Conservation (phyloP, 257 asterid species). For the Solanum okadae region DNA sequence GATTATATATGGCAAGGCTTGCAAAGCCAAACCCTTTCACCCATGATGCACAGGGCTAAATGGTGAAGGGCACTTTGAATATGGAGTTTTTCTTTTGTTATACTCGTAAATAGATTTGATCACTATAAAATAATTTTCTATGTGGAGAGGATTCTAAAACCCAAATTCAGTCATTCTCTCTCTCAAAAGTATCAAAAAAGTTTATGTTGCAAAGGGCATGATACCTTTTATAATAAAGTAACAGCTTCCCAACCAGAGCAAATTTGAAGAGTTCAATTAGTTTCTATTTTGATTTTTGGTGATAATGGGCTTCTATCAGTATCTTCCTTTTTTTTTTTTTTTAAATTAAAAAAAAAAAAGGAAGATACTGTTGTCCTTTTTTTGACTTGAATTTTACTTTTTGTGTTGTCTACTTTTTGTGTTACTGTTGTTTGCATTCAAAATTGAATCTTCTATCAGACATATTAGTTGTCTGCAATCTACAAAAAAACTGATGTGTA, state of each 20-base stretch:
- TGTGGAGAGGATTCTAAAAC: not conserved
- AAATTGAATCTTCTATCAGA: not conserved
- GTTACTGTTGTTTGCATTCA: not conserved
- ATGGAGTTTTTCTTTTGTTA: not conserved
- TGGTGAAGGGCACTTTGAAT: not conserved
- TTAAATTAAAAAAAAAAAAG: no score
- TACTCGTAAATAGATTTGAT: not conserved
- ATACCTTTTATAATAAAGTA: not conserved
- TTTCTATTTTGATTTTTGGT: not conserved
- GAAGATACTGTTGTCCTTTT: not conserved
- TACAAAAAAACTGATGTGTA: not conserved
- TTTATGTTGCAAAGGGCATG: not conserved
- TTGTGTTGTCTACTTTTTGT: not conserved
- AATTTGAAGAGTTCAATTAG: not conserved
- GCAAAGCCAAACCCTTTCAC: not conserved
- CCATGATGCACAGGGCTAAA: not conserved
- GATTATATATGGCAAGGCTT: not conserved
- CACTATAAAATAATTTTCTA: not conserved
- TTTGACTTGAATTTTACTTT: not conserved
- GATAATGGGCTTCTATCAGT: not conserved
- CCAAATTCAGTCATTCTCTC: not conserved
- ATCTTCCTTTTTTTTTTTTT: not conserved
- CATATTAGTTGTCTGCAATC: not conserved
- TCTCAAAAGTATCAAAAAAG: not conserved
- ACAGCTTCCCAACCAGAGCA: not conserved